Evolutionary conservation across 2,329 filamentous ascomycete species (phyloP).

Genomic region (Pochonia chlamydosporia): DNA sequence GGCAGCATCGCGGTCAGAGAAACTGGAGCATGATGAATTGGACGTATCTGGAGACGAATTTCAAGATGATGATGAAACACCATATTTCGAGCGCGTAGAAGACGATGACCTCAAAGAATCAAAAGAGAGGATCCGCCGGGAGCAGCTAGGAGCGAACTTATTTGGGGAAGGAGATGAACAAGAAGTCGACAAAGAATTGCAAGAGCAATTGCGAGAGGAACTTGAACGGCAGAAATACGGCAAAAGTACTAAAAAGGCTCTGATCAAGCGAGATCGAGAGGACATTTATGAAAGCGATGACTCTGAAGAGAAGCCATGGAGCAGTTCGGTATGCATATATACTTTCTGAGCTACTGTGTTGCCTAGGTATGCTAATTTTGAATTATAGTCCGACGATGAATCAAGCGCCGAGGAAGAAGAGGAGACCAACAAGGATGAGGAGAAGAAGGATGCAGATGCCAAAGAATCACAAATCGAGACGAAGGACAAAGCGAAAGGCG

Average conservation of each 20-base stretch:
- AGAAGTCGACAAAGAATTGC: constrained; percentile 67
- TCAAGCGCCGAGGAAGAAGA: constrained; percentile 28
- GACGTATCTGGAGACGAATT: constrained; percentile 69
- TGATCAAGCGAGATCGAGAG: constrained; percentile 81
- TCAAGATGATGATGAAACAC: constrained; percentile 80
- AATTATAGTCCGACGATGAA: constrained; percentile 43
- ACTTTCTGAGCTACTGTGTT: neutral
- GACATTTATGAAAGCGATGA: constrained; percentile 75
- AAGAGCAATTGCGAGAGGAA: constrained; percentile 63
- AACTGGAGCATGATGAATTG: constrained; percentile 64
- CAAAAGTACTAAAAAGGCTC: constrained; percentile 71
- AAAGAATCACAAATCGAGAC: constrained; percentile 46
- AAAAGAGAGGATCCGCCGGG: constrained; percentile 66
- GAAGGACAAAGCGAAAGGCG: constrained; percentile 46
- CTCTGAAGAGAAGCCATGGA: constrained; percentile 38
- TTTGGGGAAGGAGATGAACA: constrained; percentile 67
- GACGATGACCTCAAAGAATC: constrained; percentile 75
- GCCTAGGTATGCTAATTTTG: constrained; percentile 13
- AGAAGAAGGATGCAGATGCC: constrained; percentile 60
- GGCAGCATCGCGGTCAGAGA: constrained; percentile 56
- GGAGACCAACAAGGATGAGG: constrained; percentile 42
- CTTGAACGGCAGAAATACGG: constrained; percentile 65
- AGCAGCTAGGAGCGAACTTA: constrained; percentile 81
- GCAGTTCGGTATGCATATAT: constrained; percentile 28
- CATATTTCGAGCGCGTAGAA: constrained; percentile 68